Evolutionary conservation across 305 asterid species (phyloP), one percentile per base, ranked within the genome.

Genomic region (Fraxinus latifolia): DNA sequence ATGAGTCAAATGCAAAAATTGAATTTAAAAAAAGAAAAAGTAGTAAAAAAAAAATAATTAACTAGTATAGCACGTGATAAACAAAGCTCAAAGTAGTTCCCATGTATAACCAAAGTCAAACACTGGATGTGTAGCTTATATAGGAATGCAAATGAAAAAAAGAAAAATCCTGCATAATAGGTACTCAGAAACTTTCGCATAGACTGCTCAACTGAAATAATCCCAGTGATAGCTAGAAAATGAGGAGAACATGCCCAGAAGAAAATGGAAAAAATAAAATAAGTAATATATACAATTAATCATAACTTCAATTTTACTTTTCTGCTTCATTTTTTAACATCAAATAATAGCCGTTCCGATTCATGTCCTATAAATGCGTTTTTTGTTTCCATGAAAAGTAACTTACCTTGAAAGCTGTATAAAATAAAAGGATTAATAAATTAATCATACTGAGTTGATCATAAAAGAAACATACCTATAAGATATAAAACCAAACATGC

Each of bases 1-100:
- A 77, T 74, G 31, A 74, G 79, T 58, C 39, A 80, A 74, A 79
- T 50, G 67, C 75, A 44, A 77, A 31, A 68, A 81, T 39, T 60
- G 68, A 42, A 50, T 50, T 29, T 67, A 14, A 75, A 34, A 58
- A 82, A 74, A 60, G 19, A 12, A 68, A 37, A 72, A 12, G 32
- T 79, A 8, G 17, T 31, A 17, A n/a, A 11, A 47, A 55, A 21
- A 53, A 33, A 75, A 37, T 3, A n/a, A 70, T 25, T 21, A 29
- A 15, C 17, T 7, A 76, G 58, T 19, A 80, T 14, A 39, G 74
- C 17, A 17, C 82, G 3, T 14, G 17, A 11, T 44, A 21, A 79
- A 19, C 47, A 76, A 4, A 42, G 47, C 9, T 37, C 75, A 53
- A 33, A 15, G 55, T 7, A 70, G 36, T 53, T 53, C 17, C 73